phyloP scores from a whole-genome alignment of 306 rosid species.

The Prunus mume region DNA sequence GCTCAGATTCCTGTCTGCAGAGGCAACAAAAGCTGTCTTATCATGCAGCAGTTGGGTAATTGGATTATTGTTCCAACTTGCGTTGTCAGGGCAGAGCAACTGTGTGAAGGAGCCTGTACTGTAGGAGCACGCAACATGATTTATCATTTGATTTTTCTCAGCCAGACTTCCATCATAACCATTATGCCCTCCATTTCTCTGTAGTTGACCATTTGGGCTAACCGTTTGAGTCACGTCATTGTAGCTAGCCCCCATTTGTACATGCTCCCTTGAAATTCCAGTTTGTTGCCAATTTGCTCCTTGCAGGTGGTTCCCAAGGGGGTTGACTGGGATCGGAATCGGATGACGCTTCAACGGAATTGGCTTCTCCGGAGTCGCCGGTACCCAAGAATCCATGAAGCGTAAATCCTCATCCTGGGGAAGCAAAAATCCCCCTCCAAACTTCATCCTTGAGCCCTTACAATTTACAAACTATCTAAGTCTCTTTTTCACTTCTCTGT shows the following conservation, averaged over 20 bases:
- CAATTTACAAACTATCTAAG: constrained; percentile 14
- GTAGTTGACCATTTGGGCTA: constrained; percentile 22
- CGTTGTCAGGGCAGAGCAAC: constrained; percentile 14
- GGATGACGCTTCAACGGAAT: constrained; percentile 26
- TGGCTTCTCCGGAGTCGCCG: constrained; percentile 52
- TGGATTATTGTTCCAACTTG: not conserved
- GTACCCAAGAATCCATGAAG: constrained; percentile 42
- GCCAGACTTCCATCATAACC: constrained; percentile 20
- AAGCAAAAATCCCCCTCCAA: constrained; percentile 29
- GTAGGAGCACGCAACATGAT: not conserved
- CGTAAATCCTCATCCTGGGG: constrained; percentile 33
- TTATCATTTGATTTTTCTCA: not conserved
- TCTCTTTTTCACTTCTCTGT: not conserved
- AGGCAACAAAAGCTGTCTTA: constrained; percentile 24
- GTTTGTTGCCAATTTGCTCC: constrained; percentile 31
- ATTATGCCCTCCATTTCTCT: constrained; percentile 23
- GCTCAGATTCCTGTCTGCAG: constrained; percentile 30
- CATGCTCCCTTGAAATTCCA: constrained; percentile 30
- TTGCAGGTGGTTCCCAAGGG: constrained; percentile 25
- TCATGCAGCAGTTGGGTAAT: constrained; percentile 28
- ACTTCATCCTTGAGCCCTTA: constrained; percentile 40
- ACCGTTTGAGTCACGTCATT: constrained; percentile 31
- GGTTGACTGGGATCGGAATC: constrained; percentile 17
- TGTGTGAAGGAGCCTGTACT: constrained; percentile 20
- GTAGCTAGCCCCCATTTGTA: constrained; percentile 25